Conservation (phyloP, 2,329 filamentous ascomycete species). For the Didymella segeticola region DNA sequence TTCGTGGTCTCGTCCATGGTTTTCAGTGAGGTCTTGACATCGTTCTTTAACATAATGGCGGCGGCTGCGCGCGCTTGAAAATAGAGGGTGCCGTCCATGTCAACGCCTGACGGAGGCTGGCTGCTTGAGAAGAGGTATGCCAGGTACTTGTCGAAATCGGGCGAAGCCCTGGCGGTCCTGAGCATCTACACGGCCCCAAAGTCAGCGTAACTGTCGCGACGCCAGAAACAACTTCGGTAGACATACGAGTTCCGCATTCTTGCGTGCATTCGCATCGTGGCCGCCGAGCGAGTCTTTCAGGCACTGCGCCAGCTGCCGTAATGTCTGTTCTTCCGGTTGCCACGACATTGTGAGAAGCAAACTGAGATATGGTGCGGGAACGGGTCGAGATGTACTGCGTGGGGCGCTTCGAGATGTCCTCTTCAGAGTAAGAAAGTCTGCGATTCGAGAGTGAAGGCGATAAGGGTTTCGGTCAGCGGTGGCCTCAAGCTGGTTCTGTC, state of each 20-base stretch:
- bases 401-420: background rate
- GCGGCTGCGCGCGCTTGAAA: slow-evolving; percentile 83
- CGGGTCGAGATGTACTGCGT: slow-evolving; percentile 15
- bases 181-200: slow-evolving; percentile 73
- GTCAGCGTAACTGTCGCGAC: slow-evolving; percentile 31
- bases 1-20: slow-evolving; percentile 76
- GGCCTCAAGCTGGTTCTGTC: slow-evolving; percentile 41
- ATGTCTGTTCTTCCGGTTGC: slow-evolving; percentile 86
- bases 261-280: slow-evolving; percentile 79
- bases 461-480: slow-evolving; percentile 22
- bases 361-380: slow-evolving; percentile 23
- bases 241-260: slow-evolving; percentile 86
- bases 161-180: slow-evolving; percentile 81
- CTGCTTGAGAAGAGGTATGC: slow-evolving; percentile 84
- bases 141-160: slow-evolving; percentile 97
- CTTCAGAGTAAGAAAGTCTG: background rate
- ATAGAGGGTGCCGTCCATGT: slow-evolving; percentile 67
- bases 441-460: slow-evolving; percentile 6
- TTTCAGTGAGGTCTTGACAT: slow-evolving; percentile 78
- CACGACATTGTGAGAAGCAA: slow-evolving; percentile 72
- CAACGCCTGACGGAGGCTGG: slow-evolving; percentile 66
- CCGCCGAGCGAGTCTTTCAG: slow-evolving; percentile 91
- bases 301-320: slow-evolving; percentile 87
- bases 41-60: slow-evolving; percentile 95
- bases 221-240: slow-evolving; percentile 16